Evolutionary conservation across 2,329 filamentous ascomycete species (phyloP), one percentile per base, ranked within the genome.

Genomic region (Emmonsiellopsis sp.): DNA sequence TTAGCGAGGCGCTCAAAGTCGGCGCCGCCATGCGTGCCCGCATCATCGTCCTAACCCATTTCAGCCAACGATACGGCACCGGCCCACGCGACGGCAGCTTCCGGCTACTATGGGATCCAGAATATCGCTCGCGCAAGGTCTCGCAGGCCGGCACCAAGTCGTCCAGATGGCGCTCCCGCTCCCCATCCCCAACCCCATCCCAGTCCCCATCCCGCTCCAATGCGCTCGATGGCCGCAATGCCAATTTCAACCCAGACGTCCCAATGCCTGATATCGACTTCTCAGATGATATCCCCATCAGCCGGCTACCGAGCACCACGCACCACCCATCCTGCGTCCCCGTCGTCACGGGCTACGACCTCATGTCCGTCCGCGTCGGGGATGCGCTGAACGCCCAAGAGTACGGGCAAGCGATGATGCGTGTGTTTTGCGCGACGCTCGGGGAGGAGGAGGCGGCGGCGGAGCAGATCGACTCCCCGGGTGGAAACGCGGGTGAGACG

Each of bases 41-140:
- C 58, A 78, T 87, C 13, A 84, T 93, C 13, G 73, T 98, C 53
- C 77, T 98, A 48, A 98, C 93, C 6, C 93, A 98, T 68, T 98
- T 98, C 71, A 91, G 85, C 53, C 93, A 98, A 73, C 80, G 93
- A 6, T 98, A 98, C 69, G 17, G 6, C 14, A 40, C 17, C 37
- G 31, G 39, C 46, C 46, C 33, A 49, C 46, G 21, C 5, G 21
- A 27, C 1, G 5, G 21, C 5, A 27, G 21, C 5, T 27, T 27
- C 21, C 21, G 21, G 21, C 21, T 27, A 27, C 5, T 27, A 27
- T 27, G 21, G 21, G 21, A 27, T 27, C 21, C 21, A 27, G 5
- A 27, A 27, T 27, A 27, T 27, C 21, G 21, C 21, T 27, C 21
- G 21, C 21, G 21, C 21, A 27, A 27, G 21, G 3, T 27, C 21